A percentile compares a stretch with the other conserved stretches of the same genome.
These are phyloP conservation scores for Paecilomyces sp. DNA, from an alignment of 2,329 filamentous ascomycete species.

Conservation along the genomic window DNA sequence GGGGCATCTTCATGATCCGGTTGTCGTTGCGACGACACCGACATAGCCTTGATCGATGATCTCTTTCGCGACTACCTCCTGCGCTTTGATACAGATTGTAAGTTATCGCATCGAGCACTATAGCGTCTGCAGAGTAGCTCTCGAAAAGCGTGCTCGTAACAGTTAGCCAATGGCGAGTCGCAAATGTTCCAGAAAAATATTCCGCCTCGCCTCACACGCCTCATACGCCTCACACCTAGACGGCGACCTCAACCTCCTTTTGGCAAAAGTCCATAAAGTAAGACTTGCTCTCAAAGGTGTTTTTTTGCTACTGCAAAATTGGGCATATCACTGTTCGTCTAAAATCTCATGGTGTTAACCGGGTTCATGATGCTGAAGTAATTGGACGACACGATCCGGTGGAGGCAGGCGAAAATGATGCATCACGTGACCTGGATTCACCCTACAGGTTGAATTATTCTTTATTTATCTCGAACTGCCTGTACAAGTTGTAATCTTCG, in stretches of 20 bases:
- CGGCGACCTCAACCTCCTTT: background rate
- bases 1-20: conserved; percentile 5
- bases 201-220: background rate
- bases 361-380: background rate
- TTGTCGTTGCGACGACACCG: background rate
- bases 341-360: background rate
- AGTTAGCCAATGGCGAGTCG: too few species aligned
- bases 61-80: background rate
- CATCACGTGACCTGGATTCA: background rate
- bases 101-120: background rate
- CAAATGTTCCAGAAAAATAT: background rate
- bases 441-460: background rate
- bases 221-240: background rate
- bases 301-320: background rate
- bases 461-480: too few species aligned
- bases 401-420: background rate
- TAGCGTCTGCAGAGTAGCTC: background rate
- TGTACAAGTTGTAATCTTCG: too few species aligned
- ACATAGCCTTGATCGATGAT: background rate
- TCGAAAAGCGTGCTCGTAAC: too few species aligned
- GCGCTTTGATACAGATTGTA: background rate
- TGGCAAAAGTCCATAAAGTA: background rate
- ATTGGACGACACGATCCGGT: background rate
- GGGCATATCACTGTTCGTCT: background rate
- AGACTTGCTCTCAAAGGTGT: background rate